Evolutionary conservation across 192 early-diverging fungal genomes (phyloP), one percentile per base, ranked within the genome.

Genomic region (Spizellomyces punctatus): DNA sequence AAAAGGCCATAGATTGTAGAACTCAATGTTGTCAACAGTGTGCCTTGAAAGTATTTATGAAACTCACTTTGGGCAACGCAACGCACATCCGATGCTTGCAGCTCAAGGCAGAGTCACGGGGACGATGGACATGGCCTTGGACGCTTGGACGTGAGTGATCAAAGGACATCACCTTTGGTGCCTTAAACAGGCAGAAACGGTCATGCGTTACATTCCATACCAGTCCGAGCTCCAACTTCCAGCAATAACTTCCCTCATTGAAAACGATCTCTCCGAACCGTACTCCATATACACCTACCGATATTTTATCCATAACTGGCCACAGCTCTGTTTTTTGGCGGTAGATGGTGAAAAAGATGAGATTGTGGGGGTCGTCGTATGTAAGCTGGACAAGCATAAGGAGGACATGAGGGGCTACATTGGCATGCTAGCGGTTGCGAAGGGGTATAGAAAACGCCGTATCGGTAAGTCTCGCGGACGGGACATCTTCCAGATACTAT

Each of bases 221-320:
- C 71, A 84, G 54, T 84, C 78, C 1, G 96, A 98, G 68, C 67
- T 78, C 12, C 92, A 98, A 67, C 83, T 98, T 14, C 79, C 86
- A 14, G 79, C 81, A 4, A 94, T 96, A 10, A 90, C 90, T 59
- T 70, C 71, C 9, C 83, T 98, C 50, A 95, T 98, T 45, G 94
- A 96, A 63, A 88, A 89, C n/a, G 95, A 96, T 71, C 87, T 99
- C 10, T 96, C 95, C 5, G 96, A 99, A 69, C 95, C 96, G 3
- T 99, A 99, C 75, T 92, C 95, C 8, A 90, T 99, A 52, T 99
- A 95, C 76, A 98, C 96, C 2, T 99, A 98, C 79, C 90, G 96
- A 44, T 99, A 94, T 74, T 98, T 98, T 72, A 85, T 98, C 5
- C 90, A 93, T 63, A 91, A 91, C 47, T 96, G 93, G 94, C 95